Conservation (phyloP, 2,329 filamentous ascomycete genomes). For the Cladophialophora immunda region DNA sequence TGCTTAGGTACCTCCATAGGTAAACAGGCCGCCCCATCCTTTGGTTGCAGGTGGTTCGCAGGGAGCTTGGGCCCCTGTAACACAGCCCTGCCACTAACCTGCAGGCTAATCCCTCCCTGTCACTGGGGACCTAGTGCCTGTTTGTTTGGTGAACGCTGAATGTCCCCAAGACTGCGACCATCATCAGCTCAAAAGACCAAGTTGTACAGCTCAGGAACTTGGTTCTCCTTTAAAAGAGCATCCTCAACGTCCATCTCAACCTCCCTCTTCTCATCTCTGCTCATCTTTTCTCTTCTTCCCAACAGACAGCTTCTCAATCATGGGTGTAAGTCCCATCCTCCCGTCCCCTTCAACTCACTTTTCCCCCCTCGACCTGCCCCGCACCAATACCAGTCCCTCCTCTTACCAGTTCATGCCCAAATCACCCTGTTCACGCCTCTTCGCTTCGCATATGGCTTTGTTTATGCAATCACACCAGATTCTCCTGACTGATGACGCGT, state of each 20-base stretch:
- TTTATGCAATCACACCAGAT: constrained; percentile 12
- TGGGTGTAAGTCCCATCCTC: constrained; percentile 40
- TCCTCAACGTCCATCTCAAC: neutral
- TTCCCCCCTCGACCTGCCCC: constrained; percentile 25
- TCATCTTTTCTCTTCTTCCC: neutral
- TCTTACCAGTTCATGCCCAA: constrained; percentile 11
- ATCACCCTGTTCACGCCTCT: constrained; percentile 14
- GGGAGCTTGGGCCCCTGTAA: neutral
- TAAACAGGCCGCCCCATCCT: neutral
- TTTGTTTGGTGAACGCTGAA: neutral
- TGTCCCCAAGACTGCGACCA: neutral
- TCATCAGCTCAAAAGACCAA: constrained; percentile 2
- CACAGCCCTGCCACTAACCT: constrained; percentile 3
- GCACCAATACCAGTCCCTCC: constrained; percentile 17
- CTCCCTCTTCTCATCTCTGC: constrained; percentile 9
- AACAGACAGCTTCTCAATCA: constrained; percentile 25
- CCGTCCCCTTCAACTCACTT: constrained; percentile 12
- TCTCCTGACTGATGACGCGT: constrained; percentile 37
- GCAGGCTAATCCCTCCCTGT: constrained; percentile 1
- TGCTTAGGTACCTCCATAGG: no score
- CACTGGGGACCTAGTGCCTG: neutral
- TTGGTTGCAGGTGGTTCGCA: neutral
- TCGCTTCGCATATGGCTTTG: constrained; percentile 5
- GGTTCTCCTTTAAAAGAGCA: neutral
- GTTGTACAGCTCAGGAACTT: neutral